Percentiles rank a stretch among this genome's conserved stretches.
Evolutionary conservation across 352 stramenopile species (phyloP).

Genomic region (Phytopythium chamaehyphon): DNA sequence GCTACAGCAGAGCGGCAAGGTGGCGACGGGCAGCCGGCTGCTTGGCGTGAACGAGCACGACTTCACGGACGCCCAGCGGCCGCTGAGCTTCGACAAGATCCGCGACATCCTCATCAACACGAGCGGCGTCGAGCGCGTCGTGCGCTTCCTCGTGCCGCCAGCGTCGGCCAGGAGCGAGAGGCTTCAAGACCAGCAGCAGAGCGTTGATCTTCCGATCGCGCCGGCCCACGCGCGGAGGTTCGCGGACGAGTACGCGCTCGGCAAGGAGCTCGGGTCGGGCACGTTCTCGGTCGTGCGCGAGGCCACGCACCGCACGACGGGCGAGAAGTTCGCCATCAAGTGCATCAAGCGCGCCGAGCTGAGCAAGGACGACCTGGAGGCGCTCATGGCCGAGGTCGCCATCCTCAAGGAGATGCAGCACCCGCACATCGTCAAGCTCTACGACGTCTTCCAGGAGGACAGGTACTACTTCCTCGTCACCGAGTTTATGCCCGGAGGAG

Average conservation of each 20-base stretch:
- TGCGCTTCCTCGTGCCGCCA: conserved; percentile 63
- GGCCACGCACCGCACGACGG: conserved; percentile 43
- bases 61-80: conserved; percentile 30
- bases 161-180: conserved; percentile 21
- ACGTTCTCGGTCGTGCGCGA: conserved; percentile 73
- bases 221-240: conserved; percentile 32
- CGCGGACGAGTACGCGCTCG: conserved; percentile 60
- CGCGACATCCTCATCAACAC: conserved; percentile 69
- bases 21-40: conserved; percentile 40
- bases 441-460: conserved; percentile 89
- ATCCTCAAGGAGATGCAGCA: conserved; percentile 86
- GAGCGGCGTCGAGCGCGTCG: conserved; percentile 42
- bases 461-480: conserved; percentile 94
- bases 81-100: conserved; percentile 61
- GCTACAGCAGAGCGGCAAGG: conserved; percentile 34
- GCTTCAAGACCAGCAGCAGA: conserved; percentile 10
- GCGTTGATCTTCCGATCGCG: conserved; percentile 14
- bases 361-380: conserved; percentile 58
- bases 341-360: conserved; percentile 85
- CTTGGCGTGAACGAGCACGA: conserved; percentile 73
- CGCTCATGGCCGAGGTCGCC: conserved; percentile 73
- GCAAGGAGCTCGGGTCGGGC: conserved; percentile 59
- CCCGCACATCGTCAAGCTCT: conserved; percentile 85
- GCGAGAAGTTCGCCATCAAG: conserved; percentile 68
- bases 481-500: conserved; percentile 90